These are phyloP conservation scores for Penicillium italicum DNA, from an alignment of 2,329 filamentous ascomycete genomes.

Conservation along the genomic window DNA sequence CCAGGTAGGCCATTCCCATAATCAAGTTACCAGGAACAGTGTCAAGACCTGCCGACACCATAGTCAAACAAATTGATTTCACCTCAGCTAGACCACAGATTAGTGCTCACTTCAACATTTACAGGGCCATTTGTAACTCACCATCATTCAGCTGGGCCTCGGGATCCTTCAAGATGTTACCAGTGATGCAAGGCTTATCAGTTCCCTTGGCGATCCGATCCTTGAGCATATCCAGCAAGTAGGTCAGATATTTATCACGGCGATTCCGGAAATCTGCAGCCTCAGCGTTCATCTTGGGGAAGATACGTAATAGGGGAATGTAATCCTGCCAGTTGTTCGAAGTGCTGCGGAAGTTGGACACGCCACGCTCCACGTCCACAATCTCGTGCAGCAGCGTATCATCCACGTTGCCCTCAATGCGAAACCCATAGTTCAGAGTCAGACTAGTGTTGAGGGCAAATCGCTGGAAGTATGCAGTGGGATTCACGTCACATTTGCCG, in stretches of 20 bases:
- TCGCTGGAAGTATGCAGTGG: conserved; percentile 68
- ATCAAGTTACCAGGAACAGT: conserved; percentile 76
- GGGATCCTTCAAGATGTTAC: conserved; percentile 67
- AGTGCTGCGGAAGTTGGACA: conserved; percentile 72
- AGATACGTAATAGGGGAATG: conserved; percentile 67
- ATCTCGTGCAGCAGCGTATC: conserved; percentile 69
- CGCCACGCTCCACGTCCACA: conserved; percentile 67
- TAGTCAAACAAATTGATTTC: conserved; percentile 76
- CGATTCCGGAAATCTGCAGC: conserved; percentile 65
- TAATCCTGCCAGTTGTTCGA: conserved; percentile 86
- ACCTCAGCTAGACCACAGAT: conserved; percentile 60
- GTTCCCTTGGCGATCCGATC: conserved; percentile 60
- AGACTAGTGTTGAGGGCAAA: conserved; percentile 74
- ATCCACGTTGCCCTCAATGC: conserved; percentile 68
- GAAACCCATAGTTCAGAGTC: conserved; percentile 74
- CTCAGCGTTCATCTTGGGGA: conserved; percentile 58
- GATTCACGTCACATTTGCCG: conserved; percentile 64
- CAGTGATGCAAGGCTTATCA: conserved; percentile 65
- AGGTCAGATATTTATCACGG: conserved; percentile 63
- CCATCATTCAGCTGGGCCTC: conserved; percentile 66
- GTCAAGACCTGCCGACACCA: conserved; percentile 77
- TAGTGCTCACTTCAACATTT: conserved; percentile 25
- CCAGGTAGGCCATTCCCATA: conserved; percentile 73
- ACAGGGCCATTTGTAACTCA: conserved; percentile 32
- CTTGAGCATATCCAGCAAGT: conserved; percentile 58